Evolutionary conservation across 371 early-diverging fungal species (phyloP).

Genomic region (Mortierella sp.): DNA sequence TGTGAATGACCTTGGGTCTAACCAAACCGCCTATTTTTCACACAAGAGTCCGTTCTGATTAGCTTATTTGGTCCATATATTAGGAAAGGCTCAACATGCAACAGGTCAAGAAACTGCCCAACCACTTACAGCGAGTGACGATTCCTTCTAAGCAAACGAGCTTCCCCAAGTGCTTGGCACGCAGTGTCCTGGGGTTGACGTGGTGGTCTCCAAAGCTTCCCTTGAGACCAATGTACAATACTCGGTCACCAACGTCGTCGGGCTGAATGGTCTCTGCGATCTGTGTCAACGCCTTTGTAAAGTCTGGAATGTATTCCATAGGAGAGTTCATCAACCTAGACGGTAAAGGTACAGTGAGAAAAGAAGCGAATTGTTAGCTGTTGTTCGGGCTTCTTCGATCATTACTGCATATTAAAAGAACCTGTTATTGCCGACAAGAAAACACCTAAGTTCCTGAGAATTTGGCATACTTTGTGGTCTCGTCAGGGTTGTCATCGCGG

Average conservation of each 20-base stretch:
- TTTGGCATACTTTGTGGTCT: conserved; percentile 73
- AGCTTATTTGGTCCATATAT: not conserved
- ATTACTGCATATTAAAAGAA: no score
- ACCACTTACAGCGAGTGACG: conserved; percentile 91
- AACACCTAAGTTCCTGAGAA: not conserved
- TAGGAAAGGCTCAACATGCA: not conserved
- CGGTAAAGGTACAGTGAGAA: not conserved
- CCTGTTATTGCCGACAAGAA: not conserved
- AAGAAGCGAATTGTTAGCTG: not conserved
- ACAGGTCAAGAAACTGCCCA: not conserved
- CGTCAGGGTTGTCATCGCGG: conserved; percentile 80
- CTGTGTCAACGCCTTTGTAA: conserved; percentile 85
- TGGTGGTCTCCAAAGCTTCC: conserved; percentile 96
- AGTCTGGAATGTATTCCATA: conserved; percentile 86
- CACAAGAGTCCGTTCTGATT: not conserved
- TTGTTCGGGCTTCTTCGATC: not conserved
- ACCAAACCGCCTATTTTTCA: conserved; percentile 87
- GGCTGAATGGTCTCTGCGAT: conserved; percentile 63
- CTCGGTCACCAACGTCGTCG: conserved; percentile 59
- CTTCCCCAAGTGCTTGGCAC: conserved; percentile 87
- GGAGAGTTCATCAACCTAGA: conserved; percentile 82
- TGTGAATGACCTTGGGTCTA: conserved; percentile 95
- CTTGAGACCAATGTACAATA: conserved; percentile 84
- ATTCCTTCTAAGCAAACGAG: conserved; percentile 99
- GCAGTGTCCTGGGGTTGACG: conserved; percentile 94